Base-by-base conservation (phyloP, 345 rosid species). In the Pelargonium nanum region DNA sequence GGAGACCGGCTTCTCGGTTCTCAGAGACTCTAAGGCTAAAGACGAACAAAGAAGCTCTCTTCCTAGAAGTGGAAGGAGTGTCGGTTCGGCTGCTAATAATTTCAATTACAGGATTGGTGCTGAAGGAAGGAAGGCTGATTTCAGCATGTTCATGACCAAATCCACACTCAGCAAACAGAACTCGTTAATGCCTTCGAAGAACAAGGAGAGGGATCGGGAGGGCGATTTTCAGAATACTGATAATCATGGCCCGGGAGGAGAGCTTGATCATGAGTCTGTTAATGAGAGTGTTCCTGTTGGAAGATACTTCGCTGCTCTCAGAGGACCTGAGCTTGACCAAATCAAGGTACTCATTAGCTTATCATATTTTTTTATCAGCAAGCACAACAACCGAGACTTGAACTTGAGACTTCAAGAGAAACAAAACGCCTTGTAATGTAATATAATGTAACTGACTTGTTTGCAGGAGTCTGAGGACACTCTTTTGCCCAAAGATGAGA, bases 301-400 rank as follows among this genome's bases (percentile, higher is more conserved):
- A 51, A 81, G 98, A 80, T 92, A 92, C 83, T 92, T 83, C 50
- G 96, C 95, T 66, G 98, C 98, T 72, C 95, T 92, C 32, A 73
- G 86, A 71, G 98, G 98, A 59, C 98, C 98, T 9, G 98, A 92
- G 66, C 75, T 92, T 30, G 98, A 87, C 66, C 72, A 89, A 87
- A 89, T 92, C 84, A 92, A 89, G 95, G 98, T 88, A 83, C 63
- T 28, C 19, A 17, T 4, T 13, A 5, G 4, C 10, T n/a, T 10
- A n/a, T 1, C 4, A 1, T 19, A 0, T 19, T 50, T 15, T 16
- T 12, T 50, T 0, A 2, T 5, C n/a, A 50, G n/a, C n/a, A n/a
- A n/a, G n/a, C n/a, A n/a, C n/a, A n/a, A n/a, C n/a, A n/a, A n/a
- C n/a, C n/a, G n/a, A 21, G 53, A 50, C 19, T 50, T 50, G 19